Conservation (phyloP, 106 monocot genomes). For the Amphibolis antarctica region DNA sequence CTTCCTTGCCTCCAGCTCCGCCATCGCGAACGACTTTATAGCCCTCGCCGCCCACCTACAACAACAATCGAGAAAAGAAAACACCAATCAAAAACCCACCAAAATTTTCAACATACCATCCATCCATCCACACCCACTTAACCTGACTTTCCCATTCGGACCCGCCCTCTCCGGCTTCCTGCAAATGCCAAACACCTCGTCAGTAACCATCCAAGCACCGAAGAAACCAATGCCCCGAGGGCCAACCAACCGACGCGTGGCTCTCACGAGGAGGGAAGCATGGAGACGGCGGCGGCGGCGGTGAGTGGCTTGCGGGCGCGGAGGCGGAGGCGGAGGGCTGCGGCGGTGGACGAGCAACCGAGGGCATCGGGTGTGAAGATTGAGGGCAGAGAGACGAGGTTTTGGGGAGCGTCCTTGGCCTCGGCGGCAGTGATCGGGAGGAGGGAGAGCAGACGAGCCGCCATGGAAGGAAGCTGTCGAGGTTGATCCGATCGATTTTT, state of each 20-base stretch:
- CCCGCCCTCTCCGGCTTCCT: constrained; percentile 6
- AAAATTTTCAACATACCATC: background rate
- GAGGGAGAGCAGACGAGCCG: background rate
- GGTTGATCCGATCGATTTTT: too few species aligned
- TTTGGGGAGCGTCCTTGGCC: background rate
- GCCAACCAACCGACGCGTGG: background rate
- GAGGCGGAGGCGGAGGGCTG: background rate
- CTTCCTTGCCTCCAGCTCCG: constrained; percentile 81
- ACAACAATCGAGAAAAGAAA: background rate
- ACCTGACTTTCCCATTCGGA: constrained; percentile 1
- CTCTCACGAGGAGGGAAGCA: constrained; percentile 7
- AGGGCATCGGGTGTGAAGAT: constrained; percentile 2
- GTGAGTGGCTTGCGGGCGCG: background rate
- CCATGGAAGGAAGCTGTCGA: constrained; percentile 1
- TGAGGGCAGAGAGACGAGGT: background rate
- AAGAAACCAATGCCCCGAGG: too few species aligned
- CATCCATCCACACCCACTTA: background rate
- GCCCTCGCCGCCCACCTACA: constrained; percentile 30
- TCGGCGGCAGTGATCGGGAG: constrained; percentile 1
- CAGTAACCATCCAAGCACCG: too few species aligned
- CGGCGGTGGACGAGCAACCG: background rate
- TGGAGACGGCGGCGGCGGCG: constrained; percentile 9
- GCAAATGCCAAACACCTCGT: background rate
- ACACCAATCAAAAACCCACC: background rate
- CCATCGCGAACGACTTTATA: constrained; percentile 77